Conservation (phyloP, 2,329 filamentous ascomycete genomes). For the Thelonectria discophora region DNA sequence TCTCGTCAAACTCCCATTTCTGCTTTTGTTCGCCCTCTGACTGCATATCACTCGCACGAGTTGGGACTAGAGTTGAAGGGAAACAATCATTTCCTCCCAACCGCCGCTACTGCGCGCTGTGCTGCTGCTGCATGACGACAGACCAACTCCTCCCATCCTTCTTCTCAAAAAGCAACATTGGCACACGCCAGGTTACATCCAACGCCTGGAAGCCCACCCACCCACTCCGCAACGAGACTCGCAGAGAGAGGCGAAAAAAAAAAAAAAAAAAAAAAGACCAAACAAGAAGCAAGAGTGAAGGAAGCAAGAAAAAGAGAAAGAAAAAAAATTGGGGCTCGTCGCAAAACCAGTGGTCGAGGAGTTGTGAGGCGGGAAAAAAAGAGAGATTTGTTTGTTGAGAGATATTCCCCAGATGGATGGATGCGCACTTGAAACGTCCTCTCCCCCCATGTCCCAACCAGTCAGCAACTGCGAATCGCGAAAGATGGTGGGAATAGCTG, state of each 20-base stretch:
- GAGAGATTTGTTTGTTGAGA: slow-evolving; percentile 12
- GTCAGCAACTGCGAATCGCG: slow-evolving; percentile 17
- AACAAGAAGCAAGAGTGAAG: too few species aligned
- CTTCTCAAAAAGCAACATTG: slow-evolving; percentile 1
- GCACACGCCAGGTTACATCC: slow-evolving; percentile 2
- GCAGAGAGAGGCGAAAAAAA: neutral
- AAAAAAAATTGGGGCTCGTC: slow-evolving; percentile 15
- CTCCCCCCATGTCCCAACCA: slow-evolving; percentile 9
- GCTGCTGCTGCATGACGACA: neutral
- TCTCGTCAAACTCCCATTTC: neutral
- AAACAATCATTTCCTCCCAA: too few species aligned
- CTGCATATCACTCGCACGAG: slow-evolving; percentile 11
- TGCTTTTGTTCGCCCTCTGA: neutral
- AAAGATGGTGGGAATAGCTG: slow-evolving; percentile 15
- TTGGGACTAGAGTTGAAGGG: slow-evolving; percentile 1
- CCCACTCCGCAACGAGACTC: too few species aligned
- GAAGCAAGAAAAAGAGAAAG: neutral
- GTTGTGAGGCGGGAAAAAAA: slow-evolving; percentile 2
- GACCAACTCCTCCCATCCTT: neutral
- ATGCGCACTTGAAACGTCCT: slow-evolving; percentile 17
- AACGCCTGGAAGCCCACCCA: neutral
- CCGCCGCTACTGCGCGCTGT: too few species aligned
- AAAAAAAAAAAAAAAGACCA: too few species aligned
- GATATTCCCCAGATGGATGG: slow-evolving; percentile 9
- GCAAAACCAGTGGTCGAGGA: slow-evolving; percentile 2